Percentiles rank a stretch among this genome's conserved stretches.
phyloP scores from a whole-genome alignment of 1,284 basidiomycete genomes.

The Trichosporon sp. region DNA sequence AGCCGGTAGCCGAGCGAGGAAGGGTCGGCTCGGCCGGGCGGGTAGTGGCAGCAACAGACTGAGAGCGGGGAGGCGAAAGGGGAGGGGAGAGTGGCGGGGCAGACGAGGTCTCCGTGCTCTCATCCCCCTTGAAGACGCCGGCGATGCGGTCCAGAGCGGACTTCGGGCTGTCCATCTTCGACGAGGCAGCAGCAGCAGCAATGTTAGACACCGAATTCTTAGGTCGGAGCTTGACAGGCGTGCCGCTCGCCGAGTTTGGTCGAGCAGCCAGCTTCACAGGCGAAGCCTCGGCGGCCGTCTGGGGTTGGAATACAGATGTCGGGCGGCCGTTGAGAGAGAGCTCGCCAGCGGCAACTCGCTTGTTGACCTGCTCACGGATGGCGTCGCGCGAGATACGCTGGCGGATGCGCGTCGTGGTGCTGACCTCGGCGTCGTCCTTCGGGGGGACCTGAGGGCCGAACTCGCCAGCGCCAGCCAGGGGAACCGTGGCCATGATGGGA shows the following conservation, averaged over 20 bases:
- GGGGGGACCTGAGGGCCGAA: constrained; percentile 10
- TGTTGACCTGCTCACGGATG: constrained; percentile 45
- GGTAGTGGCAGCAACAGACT: background rate
- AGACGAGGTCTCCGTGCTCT: background rate
- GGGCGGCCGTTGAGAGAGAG: constrained; percentile 1
- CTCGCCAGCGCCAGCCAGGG: constrained; percentile 1
- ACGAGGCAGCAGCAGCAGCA: background rate
- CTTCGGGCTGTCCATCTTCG: constrained; percentile 28
- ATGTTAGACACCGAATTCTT: background rate
- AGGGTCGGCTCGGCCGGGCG: background rate
- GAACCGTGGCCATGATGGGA: background rate
- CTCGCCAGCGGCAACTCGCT: constrained; percentile 40
- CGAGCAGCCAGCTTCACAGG: constrained; percentile 1
- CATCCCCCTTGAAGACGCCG: background rate
- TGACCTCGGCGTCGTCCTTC: constrained; percentile 7
- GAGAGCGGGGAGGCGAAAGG: background rate
- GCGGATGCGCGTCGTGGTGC: constrained; percentile 37
- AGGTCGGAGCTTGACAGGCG: background rate
- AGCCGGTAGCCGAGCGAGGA: constrained; percentile 7
- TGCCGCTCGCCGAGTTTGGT: constrained; percentile 7
- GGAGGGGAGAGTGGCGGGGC: background rate
- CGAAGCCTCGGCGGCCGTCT: background rate
- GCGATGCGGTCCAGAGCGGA: constrained; percentile 38
- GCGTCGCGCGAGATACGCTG: constrained; percentile 48
- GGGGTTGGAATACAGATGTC: background rate